phyloP scores from a whole-genome alignment of 257 asterid genomes.

The Mitragyna speciosa region DNA sequence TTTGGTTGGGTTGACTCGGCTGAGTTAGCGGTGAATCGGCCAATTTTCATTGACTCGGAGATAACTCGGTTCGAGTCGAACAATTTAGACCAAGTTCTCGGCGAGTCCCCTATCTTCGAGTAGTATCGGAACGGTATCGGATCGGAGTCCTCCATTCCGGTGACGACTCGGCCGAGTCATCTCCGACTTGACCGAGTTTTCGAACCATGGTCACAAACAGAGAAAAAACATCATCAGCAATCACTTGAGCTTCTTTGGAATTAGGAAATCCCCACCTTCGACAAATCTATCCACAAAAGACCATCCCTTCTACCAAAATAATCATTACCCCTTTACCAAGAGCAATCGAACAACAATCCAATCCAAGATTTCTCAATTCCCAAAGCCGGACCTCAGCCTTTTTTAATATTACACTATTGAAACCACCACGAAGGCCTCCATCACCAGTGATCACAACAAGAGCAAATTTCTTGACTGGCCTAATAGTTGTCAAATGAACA shows the following conservation, averaged over 20 bases:
- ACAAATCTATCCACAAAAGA: conserved; percentile 68
- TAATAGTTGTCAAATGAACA: conserved; percentile 63
- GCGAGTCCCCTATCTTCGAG: too few relatives aligned
- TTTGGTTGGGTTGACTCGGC: too few relatives aligned
- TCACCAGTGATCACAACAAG: conserved; percentile 91
- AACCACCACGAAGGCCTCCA: conserved; percentile 91
- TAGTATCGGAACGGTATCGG: too few relatives aligned
- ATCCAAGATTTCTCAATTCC: conserved; percentile 61
- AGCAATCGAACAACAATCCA: conserved; percentile 60
- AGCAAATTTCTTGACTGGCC: conserved; percentile 88
- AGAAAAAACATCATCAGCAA: conserved; percentile 84
- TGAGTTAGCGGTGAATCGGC: too few relatives aligned
- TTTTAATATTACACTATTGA: conserved; percentile 59
- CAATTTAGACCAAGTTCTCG: too few relatives aligned
- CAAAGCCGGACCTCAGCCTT: conserved; percentile 62
- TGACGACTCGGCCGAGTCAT: too few relatives aligned
- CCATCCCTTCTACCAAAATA: conserved; percentile 54
- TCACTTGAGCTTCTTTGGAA: conserved; percentile 87
- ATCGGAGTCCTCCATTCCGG: too few relatives aligned
- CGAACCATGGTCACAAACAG: too few relatives aligned
- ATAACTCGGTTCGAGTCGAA: too few relatives aligned
- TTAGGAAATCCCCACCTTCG: conserved; percentile 70
- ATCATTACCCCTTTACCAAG: conserved; percentile 78
- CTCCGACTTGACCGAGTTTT: too few relatives aligned
- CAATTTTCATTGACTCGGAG: too few relatives aligned